Percentiles rank a stretch among this genome's conserved stretches.
These are phyloP conservation scores for Eragrostis curvula DNA, from an alignment of 176 grass and related monocot species.

Conservation along the genomic window DNA sequence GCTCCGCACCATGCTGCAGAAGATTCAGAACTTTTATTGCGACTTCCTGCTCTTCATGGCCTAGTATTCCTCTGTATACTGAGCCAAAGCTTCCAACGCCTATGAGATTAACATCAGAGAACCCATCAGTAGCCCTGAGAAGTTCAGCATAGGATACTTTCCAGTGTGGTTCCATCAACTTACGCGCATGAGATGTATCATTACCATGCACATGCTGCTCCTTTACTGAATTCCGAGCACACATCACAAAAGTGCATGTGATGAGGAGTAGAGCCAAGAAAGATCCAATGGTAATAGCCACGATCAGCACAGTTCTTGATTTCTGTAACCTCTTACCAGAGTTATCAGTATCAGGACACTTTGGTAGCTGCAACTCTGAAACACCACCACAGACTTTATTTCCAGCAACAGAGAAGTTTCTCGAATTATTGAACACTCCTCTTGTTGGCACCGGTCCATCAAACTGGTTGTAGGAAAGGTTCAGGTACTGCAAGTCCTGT, in stretches of 20 bases:
- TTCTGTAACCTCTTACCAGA: not conserved
- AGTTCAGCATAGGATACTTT: constrained; percentile 43
- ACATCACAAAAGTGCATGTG: not conserved
- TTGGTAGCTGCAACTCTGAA: constrained; percentile 27
- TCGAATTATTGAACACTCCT: constrained; percentile 44
- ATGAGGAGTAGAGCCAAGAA: constrained; percentile 10
- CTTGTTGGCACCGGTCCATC: constrained; percentile 31
- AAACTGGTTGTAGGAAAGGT: constrained; percentile 35
- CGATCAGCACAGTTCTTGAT: constrained; percentile 13
- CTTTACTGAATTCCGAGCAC: constrained; percentile 1
- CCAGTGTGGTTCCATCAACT: constrained; percentile 1
- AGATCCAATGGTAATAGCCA: constrained; percentile 16
- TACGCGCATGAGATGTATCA: not conserved
- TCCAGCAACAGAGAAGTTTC: constrained; percentile 32
- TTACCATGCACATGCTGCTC: constrained; percentile 16
- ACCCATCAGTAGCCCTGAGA: constrained; percentile 33
- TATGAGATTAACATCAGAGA: constrained; percentile 39
- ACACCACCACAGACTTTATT: constrained; percentile 45
- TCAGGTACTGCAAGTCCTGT: constrained; percentile 8
- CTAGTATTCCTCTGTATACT: constrained; percentile 42
- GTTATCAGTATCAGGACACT: constrained; percentile 14
- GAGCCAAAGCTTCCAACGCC: constrained; percentile 40
- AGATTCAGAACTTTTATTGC: constrained; percentile 54
- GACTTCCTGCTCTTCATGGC: constrained; percentile 22
- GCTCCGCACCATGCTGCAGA: constrained; percentile 30